These are phyloP conservation scores for Kwoniella pini DNA, from an alignment of 768 basidiomycete genomes.

Conservation along the genomic window DNA sequence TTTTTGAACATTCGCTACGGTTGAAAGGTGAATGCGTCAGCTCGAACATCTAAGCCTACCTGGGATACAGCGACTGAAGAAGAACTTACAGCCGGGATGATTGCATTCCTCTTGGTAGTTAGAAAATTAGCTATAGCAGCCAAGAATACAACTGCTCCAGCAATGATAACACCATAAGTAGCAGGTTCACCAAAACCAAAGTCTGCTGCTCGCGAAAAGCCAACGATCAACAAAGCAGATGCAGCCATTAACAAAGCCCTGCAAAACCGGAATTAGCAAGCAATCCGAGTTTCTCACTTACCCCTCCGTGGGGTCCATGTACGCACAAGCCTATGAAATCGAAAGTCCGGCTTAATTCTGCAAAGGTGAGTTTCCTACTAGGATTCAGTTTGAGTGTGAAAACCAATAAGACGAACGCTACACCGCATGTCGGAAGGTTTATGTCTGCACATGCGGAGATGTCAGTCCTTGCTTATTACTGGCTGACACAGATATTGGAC, in stretches of 20 bases:
- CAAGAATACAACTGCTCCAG: slow-evolving; percentile 35
- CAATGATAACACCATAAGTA: slow-evolving; percentile 53
- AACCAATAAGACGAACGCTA: slow-evolving; percentile 49
- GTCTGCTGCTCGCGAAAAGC: slow-evolving; percentile 53
- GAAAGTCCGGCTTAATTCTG: slow-evolving; percentile 45
- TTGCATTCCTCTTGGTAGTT: slow-evolving; percentile 54
- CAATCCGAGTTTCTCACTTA: no score
- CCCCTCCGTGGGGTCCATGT: no score
- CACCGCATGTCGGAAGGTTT: slow-evolving; percentile 52
- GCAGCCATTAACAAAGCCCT: slow-evolving; percentile 52
- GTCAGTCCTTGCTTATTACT: neutral
- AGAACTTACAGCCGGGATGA: slow-evolving; percentile 54
- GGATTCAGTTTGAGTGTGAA: slow-evolving; percentile 55
- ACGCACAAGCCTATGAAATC: slow-evolving; percentile 56
- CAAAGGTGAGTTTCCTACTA: slow-evolving; percentile 31
- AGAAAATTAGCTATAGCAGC: slow-evolving; percentile 40
- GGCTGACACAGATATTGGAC: neutral
- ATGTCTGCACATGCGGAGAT: slow-evolving; percentile 30
- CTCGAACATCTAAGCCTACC: no score
- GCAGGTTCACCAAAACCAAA: slow-evolving; percentile 46
- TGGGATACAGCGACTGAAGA: neutral
- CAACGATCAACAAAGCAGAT: slow-evolving; percentile 53
- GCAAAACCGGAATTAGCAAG: neutral
- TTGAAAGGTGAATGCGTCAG: neutral
- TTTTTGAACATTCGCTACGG: slow-evolving; percentile 52